Evolutionary conservation across 805 yeast species (phyloP).

Genomic region (Candida krabiensis): DNA sequence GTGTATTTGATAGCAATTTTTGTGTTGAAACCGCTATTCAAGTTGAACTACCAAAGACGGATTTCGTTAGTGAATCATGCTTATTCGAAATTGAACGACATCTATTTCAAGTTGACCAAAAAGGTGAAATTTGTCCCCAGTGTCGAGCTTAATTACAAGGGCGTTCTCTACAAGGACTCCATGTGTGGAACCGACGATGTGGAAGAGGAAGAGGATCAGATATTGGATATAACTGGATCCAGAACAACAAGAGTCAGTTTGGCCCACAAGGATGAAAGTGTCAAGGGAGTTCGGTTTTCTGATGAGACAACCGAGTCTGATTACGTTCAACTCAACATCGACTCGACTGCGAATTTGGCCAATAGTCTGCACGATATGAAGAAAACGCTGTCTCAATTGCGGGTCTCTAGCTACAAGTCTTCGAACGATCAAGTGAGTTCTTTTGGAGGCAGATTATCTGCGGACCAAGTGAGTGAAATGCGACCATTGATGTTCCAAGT

Average conservation of each 20-base stretch:
- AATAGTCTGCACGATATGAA: conserved; percentile 32
- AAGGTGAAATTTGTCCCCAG: conserved; percentile 37
- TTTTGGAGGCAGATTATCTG: conserved; percentile 15
- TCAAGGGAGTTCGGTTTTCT: conserved; percentile 26
- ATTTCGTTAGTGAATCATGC: conserved; percentile 31
- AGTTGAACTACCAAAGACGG: conserved; percentile 40
- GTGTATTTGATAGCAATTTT: conserved; percentile 34
- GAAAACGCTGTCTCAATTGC: conserved; percentile 26
- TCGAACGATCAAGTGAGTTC: conserved; percentile 7
- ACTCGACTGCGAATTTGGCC: conserved; percentile 16
- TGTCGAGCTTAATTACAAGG: conserved; percentile 43
- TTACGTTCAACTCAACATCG: conserved; percentile 11
- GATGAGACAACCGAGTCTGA: conserved; percentile 17
- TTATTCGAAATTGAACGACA: conserved; percentile 27
- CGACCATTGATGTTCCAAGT: conserved; percentile 35
- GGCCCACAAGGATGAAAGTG: conserved; percentile 3
- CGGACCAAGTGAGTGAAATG: conserved; percentile 32
- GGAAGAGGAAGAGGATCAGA: conserved; percentile 14
- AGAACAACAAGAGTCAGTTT: conserved; percentile 1
- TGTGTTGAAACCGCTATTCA: conserved; percentile 41
- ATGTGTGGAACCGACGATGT: conserved; percentile 26
- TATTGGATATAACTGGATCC: conserved; percentile 8
- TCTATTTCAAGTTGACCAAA: conserved; percentile 29
- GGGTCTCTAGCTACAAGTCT: conserved; percentile 26
- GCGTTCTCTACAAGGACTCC: conserved; percentile 36